Evolutionary conservation across 208 protist genomes (phyloP).

Genomic region (Leishmania braziliensis): DNA sequence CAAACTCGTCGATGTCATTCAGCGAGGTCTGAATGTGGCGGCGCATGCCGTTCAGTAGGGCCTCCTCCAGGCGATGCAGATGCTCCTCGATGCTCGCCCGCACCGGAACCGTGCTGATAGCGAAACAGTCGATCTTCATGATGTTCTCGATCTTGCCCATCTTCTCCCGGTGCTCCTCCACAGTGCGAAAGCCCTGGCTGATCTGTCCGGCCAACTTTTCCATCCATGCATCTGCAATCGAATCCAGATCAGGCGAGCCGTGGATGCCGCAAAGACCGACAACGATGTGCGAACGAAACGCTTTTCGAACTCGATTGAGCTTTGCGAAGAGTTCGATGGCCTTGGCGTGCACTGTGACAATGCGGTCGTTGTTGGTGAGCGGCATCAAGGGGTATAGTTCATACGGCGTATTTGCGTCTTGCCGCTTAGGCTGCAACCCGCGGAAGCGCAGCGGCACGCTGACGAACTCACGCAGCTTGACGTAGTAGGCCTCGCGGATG

Average conservation of each 20-base stretch:
- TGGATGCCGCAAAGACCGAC: constrained; percentile 90
- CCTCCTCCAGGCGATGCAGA: constrained; percentile 88
- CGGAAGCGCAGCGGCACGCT: constrained; percentile 93
- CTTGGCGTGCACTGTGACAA: constrained; percentile 91
- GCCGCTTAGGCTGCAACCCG: constrained; percentile 87
- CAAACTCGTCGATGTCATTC: constrained; percentile 87
- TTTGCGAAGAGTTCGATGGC: constrained; percentile 93
- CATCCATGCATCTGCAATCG: constrained; percentile 83
- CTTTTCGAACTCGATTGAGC: constrained; percentile 86
- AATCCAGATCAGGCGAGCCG: constrained; percentile 88
- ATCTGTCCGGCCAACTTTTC: constrained; percentile 62
- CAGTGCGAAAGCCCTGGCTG: constrained; percentile 84
- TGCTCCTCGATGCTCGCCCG: constrained; percentile 94
- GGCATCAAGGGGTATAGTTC: constrained; percentile 93
- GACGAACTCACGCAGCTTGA: constrained; percentile 95
- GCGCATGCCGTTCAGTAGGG: constrained; percentile 87
- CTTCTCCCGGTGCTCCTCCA: constrained; percentile 88
- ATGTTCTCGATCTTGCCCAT: constrained; percentile 88
- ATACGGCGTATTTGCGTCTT: constrained; percentile 52
- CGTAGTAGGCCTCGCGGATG: constrained; percentile 94
- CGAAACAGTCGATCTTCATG: constrained; percentile 94
- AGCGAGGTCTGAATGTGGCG: constrained; percentile 67
- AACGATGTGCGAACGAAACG: constrained; percentile 84
- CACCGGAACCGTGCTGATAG: constrained; percentile 90
- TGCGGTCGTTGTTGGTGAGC: constrained; percentile 78